Base-by-base conservation (phyloP, 805 yeast species). In the Wickerhamiella azymoides region DNA sequence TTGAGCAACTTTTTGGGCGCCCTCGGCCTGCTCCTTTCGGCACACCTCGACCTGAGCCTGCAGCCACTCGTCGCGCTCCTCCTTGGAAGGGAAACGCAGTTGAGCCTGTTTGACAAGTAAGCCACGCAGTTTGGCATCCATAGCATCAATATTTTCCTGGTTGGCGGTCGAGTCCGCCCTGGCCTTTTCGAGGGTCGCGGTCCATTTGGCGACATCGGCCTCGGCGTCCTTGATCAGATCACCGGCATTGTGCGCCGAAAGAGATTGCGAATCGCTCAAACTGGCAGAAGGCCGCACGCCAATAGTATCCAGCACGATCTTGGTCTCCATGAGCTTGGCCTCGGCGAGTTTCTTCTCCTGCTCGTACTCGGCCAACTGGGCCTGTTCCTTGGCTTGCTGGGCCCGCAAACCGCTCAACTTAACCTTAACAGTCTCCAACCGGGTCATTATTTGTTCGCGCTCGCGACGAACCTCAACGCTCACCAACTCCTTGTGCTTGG, bases 401-500 rank as follows among this genome's bases (percentile, higher is more conserved):
- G 21, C 40, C 5, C 40, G 37, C 28, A 36, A 26, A 3, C 10
- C 30, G 28, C 6, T 19, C 10, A 42, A 36, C 28, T 36, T 42
- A 1, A 9, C 18, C 25, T 36, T 39, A 19, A 48, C 43, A n/a
- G 46, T 45, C 2, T 27, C 44, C 32, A 49, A 35, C 11, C 25
- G 30, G 2, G 17, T 13, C 13, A 46, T 37, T 5, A 48, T 38
- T 3, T 50, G 50, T 16, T 32, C 30, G 4, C 28, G 41, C 25
- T 92, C 97, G 43, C 89, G 71, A 57, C 82, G 92, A 56, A 77
- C 77, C 9, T 88, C 62, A 28, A 80, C 76, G 61, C 74, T 86
- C 54, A 88, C 94, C 14, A 76, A 69, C 27, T 78, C 72, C 57
- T 84, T 81, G 52, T 81, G 76, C 47, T 73, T 70, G 48, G 73